Evolutionary conservation across 108 stramenopile genomes (phyloP).

Genomic region (Pseudonitzschia multistriata): DNA sequence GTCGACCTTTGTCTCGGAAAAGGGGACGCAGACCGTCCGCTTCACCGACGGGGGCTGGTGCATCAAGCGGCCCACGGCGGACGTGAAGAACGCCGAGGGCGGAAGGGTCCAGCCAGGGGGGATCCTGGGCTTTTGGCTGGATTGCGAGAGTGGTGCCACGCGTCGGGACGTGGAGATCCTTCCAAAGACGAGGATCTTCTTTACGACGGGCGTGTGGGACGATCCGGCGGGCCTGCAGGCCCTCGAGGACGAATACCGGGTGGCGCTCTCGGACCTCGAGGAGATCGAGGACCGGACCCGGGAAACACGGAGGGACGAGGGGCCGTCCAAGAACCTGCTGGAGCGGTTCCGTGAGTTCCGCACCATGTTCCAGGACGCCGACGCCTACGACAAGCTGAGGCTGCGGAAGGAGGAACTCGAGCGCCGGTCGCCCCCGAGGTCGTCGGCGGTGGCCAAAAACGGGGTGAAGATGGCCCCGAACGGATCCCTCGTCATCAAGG

Average conservation of each 20-base stretch:
- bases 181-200: conserved; percentile 29
- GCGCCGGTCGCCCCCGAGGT: conserved; percentile 23
- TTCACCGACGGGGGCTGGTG: conserved; percentile 34
- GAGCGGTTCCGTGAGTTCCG: conserved; percentile 8
- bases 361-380: conserved; percentile 18
- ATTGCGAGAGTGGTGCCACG: conserved; percentile 25
- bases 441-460: conserved; percentile 15
- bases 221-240: conserved; percentile 8
- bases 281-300: conserved; percentile 12
- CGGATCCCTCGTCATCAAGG: conserved; percentile 34
- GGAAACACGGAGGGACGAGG: background rate
- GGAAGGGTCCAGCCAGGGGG: conserved; percentile 26
- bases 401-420: conserved; percentile 15
- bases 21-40: conserved; percentile 22
- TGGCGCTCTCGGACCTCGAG: conserved; percentile 11
- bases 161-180: conserved; percentile 19
- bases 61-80: conserved; percentile 23
- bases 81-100: conserved; percentile 25
- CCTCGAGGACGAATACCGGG: conserved; percentile 17
- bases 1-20: conserved; percentile 31
- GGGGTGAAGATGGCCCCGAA: conserved; percentile 35
- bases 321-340: background rate
- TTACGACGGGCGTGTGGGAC: conserved; percentile 36
- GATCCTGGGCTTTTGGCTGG: conserved; percentile 30
- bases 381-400: conserved; percentile 17